A percentile compares a stretch with the other conserved stretches of the same genome.
Evolutionary conservation across 345 rosid species (phyloP).

Genomic region (Eutrema heterophyllum): DNA sequence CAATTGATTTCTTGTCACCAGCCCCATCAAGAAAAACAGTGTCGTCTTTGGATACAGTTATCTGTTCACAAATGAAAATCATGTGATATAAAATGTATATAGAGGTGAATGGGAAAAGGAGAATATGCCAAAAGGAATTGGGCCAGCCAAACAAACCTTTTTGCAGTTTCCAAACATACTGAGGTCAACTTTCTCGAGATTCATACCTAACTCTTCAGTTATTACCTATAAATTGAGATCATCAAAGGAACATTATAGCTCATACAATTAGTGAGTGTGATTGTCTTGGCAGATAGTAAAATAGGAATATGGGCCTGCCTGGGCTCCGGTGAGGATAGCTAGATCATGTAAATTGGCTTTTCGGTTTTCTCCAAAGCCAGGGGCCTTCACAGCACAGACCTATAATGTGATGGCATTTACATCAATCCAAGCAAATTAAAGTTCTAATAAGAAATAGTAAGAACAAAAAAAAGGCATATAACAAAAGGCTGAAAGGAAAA

Average conservation of each 20-base stretch:
- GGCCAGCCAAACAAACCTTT: slow-evolving; percentile 28
- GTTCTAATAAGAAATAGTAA: background rate
- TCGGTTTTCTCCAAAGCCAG: slow-evolving; percentile 98
- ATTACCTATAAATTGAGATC: slow-evolving; percentile 40
- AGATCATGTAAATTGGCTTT: slow-evolving; percentile 83
- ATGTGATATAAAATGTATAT: too few relatives aligned
- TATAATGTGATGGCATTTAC: slow-evolving; percentile 2
- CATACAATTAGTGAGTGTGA: background rate
- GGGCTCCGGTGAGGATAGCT: slow-evolving; percentile 80
- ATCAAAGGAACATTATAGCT: background rate
- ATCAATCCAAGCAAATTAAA: background rate
- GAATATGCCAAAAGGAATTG: too few relatives aligned
- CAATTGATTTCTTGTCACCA: slow-evolving; percentile 86
- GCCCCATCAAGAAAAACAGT: slow-evolving; percentile 89
- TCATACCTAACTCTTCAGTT: slow-evolving; percentile 89
- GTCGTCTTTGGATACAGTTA: slow-evolving; percentile 83
- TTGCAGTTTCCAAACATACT: slow-evolving; percentile 90
- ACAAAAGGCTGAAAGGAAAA: background rate
- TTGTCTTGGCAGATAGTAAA: too few relatives aligned
- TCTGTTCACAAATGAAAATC: slow-evolving; percentile 28
- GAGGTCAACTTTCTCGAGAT: slow-evolving; percentile 78
- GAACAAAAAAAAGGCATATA: background rate
- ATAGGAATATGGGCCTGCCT: slow-evolving; percentile 30
- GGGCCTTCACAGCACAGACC: slow-evolving; percentile 98
- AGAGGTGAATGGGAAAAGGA: too few relatives aligned